A percentile compares a stretch with the other conserved stretches of the same genome.
phyloP scores from a whole-genome alignment of 148 eudicot species.

The Mesembryanthemum crystallinum region DNA sequence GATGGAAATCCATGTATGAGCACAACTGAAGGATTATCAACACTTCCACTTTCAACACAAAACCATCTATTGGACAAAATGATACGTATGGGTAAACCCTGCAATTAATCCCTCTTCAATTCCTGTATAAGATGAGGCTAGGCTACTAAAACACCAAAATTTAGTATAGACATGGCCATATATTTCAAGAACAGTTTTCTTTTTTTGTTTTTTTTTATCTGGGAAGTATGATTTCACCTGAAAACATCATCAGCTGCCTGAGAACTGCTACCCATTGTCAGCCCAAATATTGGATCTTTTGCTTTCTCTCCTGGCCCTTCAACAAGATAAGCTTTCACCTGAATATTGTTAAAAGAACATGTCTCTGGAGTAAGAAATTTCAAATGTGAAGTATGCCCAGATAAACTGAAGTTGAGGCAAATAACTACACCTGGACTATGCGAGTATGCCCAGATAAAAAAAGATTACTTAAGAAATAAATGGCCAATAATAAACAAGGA shows the following conservation, averaged over 20 bases:
- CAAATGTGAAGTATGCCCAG: too few relatives aligned
- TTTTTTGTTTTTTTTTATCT: too few relatives aligned
- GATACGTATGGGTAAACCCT: conserved; percentile 58
- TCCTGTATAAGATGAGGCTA: conserved; percentile 44
- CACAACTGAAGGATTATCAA: conserved; percentile 62
- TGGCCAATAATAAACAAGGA: too few relatives aligned
- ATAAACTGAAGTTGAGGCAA: background rate
- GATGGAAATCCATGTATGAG: conserved; percentile 98
- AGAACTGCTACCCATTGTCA: conserved; percentile 76
- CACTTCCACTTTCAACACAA: conserved; percentile 83
- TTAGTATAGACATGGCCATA: conserved; percentile 14
- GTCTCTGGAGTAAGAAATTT: background rate
- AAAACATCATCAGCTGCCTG: conserved; percentile 81
- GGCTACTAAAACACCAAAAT: conserved; percentile 16
- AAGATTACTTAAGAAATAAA: too few relatives aligned
- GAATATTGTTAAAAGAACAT: conserved; percentile 4
- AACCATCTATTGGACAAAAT: conserved; percentile 94
- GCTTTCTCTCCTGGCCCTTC: conserved; percentile 78
- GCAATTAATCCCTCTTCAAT: conserved; percentile 72
- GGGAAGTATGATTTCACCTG: conserved; percentile 50
- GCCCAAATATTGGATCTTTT: conserved; percentile 93
- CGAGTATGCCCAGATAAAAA: too few relatives aligned
- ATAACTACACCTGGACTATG: background rate
- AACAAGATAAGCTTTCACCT: conserved; percentile 86
- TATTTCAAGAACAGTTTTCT: background rate